phyloP scores from a whole-genome alignment of 1,284 basidiomycete species.

The Pseudozyma sp. region DNA sequence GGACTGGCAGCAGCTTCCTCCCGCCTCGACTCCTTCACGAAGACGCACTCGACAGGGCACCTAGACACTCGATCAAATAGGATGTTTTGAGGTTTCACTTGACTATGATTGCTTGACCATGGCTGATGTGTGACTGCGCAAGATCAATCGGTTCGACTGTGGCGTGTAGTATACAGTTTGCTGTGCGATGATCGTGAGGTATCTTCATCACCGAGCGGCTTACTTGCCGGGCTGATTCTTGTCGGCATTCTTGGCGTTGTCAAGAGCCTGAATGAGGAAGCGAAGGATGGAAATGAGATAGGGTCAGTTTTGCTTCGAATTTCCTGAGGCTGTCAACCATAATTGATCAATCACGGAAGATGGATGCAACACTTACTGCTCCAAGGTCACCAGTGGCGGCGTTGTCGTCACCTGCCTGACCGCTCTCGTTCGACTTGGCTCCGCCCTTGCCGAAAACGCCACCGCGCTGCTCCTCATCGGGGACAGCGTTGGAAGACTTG shows the following conservation, averaged over 20 bases:
- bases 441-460: slow-evolving; percentile 38
- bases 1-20: slow-evolving; percentile 30
- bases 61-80: not conserved
- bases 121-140: not conserved
- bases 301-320: too few relatives aligned
- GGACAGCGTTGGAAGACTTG: slow-evolving; percentile 37
- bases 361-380: slow-evolving; percentile 6
- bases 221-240: slow-evolving; percentile 34
- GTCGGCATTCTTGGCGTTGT: slow-evolving; percentile 42
- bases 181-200: not conserved
- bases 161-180: slow-evolving; percentile 6
- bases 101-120: slow-evolving; percentile 1
- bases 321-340: too few relatives aligned
- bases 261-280: too few relatives aligned
- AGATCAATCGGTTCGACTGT: slow-evolving; percentile 1
- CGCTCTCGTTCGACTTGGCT: slow-evolving; percentile 36
- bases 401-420: slow-evolving; percentile 28
- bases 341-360: not conserved
- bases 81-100: not conserved
- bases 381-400: slow-evolving; percentile 22
- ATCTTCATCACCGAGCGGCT: not conserved
- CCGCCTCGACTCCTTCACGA: slow-evolving; percentile 29
- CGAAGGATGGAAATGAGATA: too few relatives aligned
- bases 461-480: slow-evolving; percentile 48
- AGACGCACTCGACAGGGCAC: slow-evolving; percentile 16